Evolutionary conservation across 176 grass and related monocot species (phyloP), one percentile per base, ranked within the genome.

Genomic region (Triticum dicoccoides): DNA sequence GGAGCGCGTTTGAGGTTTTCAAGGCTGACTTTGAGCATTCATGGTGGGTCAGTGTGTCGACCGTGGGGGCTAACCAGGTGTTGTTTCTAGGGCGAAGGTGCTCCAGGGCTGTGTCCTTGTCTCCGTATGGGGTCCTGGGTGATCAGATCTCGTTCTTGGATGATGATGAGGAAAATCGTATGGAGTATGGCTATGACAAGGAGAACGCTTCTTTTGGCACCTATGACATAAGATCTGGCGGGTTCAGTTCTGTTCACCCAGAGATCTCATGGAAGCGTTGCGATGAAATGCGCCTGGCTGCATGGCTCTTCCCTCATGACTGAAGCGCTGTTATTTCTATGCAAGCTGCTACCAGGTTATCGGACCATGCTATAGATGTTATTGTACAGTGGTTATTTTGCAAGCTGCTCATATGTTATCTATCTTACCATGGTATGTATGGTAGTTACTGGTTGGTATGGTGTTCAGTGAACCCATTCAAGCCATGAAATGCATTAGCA

Each of bases 21-120:
- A 21, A 24, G 38, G 69, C 69, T 73, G 69, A 73, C 69, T 73
- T 73, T 13, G 69, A 44, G 69, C 38, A 44, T 73, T 73, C 69
- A 14, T 5, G 21, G 5, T 73, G 69, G 69, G 5, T 23, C 38
- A 44, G 13, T n/a, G 69, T 73, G 69, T 44, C 69, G 3, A 44
- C 11, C 9, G 21, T 73, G 11, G 69, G 69, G 21, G 11, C 12
- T 73, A 38, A 73, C 69, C 69, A 73, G 69, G 5, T 73, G 37
- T 39, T 73, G 11, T 73, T 73, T 73, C 38, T 73, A 24, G 69
- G 69, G 38, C 69, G 69, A 73, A 73, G 69, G 69, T 44, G 69
- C 38, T 73, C 69, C 69, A 73, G 69, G 38, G 38, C 69, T 44
- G 10, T 44, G 38, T 73, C 69, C n/a, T 38, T 44, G 69, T 42